Conservation (phyloP, 83 land plant genomes). For the Isoetes engelmannii region DNA sequence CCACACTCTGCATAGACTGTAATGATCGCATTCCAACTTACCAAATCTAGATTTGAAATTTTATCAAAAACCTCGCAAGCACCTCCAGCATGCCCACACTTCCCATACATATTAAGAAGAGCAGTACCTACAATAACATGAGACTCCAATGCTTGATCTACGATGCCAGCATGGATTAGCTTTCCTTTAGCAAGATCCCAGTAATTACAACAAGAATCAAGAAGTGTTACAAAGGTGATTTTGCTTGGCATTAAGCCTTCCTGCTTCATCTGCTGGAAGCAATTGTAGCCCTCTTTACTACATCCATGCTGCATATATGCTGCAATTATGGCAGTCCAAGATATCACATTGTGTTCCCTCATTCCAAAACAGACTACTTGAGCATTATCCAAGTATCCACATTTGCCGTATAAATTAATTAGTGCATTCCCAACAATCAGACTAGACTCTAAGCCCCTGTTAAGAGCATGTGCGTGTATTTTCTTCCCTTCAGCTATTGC, state of each 20-base stretch:
- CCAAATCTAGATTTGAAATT: background rate
- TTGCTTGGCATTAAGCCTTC: background rate
- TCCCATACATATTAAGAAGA: slow-evolving; percentile 1
- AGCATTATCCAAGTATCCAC: background rate
- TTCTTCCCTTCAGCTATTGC: background rate
- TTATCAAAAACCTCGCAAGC: background rate
- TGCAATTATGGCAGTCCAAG: slow-evolving; percentile 2
- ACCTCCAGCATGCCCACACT: background rate
- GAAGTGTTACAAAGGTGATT: background rate
- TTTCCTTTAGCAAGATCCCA: background rate
- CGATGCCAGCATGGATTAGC: background rate
- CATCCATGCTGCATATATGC: background rate
- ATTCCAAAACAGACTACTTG: background rate
- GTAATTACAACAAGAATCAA: background rate
- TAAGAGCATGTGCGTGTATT: background rate
- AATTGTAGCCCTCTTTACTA: background rate
- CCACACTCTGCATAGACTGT: background rate
- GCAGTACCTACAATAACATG: background rate
- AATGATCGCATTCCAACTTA: slow-evolving; percentile 2
- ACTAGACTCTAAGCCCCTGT: background rate
- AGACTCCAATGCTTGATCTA: background rate
- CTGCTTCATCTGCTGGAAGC: background rate
- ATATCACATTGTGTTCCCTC: background rate
- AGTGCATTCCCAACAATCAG: slow-evolving; percentile 11
- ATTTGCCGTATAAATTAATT: slow-evolving; percentile 1